phyloP scores from a whole-genome alignment of 371 early-diverging fungal species.

The Zychaea mexicana region DNA sequence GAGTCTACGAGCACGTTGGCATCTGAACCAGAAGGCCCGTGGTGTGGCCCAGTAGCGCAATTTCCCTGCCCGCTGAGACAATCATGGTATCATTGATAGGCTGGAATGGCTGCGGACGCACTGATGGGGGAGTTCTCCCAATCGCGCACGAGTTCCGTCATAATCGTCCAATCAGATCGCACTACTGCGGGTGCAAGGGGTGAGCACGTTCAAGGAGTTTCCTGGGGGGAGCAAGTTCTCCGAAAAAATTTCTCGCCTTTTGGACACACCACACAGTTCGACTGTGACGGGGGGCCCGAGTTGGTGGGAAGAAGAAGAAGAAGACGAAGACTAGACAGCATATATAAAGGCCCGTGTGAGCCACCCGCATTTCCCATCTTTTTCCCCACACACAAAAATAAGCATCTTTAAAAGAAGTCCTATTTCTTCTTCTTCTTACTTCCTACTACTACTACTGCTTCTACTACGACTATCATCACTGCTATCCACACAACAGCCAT shows the following conservation, averaged over 20 bases:
- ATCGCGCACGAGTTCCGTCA: not conserved
- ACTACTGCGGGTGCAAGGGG: not conserved
- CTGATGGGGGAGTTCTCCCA: not conserved
- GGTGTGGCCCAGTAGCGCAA: constrained; percentile 3
- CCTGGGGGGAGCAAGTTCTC: not conserved
- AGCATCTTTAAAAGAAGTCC: too few relatives aligned
- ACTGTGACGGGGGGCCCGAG: constrained; percentile 4
- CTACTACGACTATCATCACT: too few relatives aligned
- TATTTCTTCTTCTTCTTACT: too few relatives aligned
- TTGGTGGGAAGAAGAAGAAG: not conserved
- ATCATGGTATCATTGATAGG: constrained; percentile 6
- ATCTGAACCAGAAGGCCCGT: not conserved
- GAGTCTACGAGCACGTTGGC: not conserved
- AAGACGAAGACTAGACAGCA: not conserved
- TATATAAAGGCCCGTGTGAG: constrained; percentile 4
- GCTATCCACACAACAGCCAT: too few relatives aligned
- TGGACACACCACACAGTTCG: not conserved
- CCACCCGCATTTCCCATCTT: not conserved
- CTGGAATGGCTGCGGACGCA: constrained; percentile 3
- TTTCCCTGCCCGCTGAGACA: not conserved
- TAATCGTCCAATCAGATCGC: not conserved
- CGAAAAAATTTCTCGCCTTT: not conserved
- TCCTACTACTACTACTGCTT: not conserved
- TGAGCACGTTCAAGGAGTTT: constrained; percentile 1
- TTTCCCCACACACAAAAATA: constrained; percentile 1